Conservation (phyloP, 2,329 filamentous ascomycete genomes). For the Sphaerostilbella broomeana region DNA sequence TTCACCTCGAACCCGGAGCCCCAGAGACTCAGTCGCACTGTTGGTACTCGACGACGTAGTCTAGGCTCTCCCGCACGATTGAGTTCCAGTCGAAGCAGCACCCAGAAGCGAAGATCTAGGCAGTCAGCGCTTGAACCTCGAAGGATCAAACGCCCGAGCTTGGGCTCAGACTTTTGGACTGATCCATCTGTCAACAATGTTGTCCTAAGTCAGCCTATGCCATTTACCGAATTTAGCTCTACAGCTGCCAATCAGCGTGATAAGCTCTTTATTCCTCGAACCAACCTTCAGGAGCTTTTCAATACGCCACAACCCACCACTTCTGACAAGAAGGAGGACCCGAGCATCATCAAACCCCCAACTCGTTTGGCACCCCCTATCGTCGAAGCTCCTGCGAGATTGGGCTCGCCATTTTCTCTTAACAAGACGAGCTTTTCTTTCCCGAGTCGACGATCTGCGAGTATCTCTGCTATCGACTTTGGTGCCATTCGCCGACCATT, state of each 20-base stretch:
- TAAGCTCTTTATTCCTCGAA: constrained; percentile 35
- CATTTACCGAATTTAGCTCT: constrained; percentile 29
- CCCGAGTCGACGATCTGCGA: constrained; percentile 49
- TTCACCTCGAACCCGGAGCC: constrained; percentile 26
- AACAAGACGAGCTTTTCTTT: constrained; percentile 50
- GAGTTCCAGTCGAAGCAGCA: constrained; percentile 43
- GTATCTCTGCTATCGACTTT: constrained; percentile 39
- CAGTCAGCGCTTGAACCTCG: constrained; percentile 42
- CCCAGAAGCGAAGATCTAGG: constrained; percentile 48
- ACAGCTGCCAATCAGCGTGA: constrained; percentile 28
- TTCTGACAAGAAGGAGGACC: neutral
- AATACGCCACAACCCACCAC: constrained; percentile 21
- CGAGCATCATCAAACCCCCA: neutral
- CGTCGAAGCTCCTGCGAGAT: constrained; percentile 37
- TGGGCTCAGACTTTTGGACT: constrained; percentile 48
- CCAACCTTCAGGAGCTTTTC: constrained; percentile 37
- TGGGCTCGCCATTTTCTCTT: constrained; percentile 54
- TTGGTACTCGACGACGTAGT: constrained; percentile 42
- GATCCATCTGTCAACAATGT: constrained; percentile 32
- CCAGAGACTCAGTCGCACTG: constrained; percentile 40
- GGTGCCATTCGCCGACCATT: constrained; percentile 45
- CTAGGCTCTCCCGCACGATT: constrained; percentile 50
- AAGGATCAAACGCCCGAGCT: constrained; percentile 45
- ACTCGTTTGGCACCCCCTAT: constrained; percentile 22
- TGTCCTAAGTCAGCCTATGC: constrained; percentile 16